These are phyloP conservation scores for Chondrus crispus DNA, from an alignment of 23 red algal species.

Conservation along the genomic window DNA sequence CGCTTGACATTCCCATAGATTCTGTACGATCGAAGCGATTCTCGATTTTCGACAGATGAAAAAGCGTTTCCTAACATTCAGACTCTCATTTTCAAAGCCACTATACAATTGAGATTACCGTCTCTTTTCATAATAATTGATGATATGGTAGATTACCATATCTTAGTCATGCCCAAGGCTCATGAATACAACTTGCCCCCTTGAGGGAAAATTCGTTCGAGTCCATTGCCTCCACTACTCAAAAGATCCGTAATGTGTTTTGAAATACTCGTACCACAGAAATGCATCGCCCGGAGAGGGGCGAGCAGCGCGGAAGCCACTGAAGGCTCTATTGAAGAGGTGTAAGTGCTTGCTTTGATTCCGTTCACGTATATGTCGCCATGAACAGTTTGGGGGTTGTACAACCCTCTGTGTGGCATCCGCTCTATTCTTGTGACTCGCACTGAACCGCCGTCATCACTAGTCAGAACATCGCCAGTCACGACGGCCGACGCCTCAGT, in stretches of 20 bases:
- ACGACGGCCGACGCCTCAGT: constrained; percentile 14
- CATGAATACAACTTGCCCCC: too few relatives aligned
- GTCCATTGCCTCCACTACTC: background rate
- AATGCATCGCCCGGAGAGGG: constrained; percentile 2
- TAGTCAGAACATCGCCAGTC: constrained; percentile 10
- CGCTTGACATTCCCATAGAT: too few relatives aligned
- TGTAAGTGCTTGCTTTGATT: constrained; percentile 28
- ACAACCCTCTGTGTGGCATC: constrained; percentile 21
- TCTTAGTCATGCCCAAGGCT: too few relatives aligned
- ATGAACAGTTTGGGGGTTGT: constrained; percentile 52
- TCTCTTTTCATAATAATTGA: too few relatives aligned
- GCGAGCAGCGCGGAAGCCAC: constrained; percentile 27
- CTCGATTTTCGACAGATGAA: too few relatives aligned
- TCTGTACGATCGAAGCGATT: too few relatives aligned
- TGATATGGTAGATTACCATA: too few relatives aligned
- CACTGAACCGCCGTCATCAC: background rate
- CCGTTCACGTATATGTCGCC: constrained; percentile 53
- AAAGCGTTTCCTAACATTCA: too few relatives aligned
- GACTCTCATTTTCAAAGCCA: too few relatives aligned
- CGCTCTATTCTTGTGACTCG: background rate
- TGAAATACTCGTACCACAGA: background rate
- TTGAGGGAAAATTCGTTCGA: too few relatives aligned
- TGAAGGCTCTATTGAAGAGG: background rate
- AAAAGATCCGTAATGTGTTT: background rate
- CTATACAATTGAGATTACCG: too few relatives aligned